phyloP scores from a whole-genome alignment of 768 basidiomycete genomes.

The Pisolithus tinctorius region DNA sequence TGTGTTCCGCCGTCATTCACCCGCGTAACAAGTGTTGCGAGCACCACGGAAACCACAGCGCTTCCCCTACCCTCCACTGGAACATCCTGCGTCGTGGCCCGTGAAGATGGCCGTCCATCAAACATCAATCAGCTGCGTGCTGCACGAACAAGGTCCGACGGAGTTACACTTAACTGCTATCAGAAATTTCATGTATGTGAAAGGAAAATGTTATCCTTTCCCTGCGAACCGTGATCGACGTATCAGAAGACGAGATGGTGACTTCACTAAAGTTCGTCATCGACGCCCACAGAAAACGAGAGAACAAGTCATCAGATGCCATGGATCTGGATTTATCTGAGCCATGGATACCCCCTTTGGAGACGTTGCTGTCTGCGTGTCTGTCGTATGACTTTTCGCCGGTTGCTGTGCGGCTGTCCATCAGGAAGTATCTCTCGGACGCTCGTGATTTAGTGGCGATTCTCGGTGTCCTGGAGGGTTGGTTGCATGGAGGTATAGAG shows the following conservation, averaged over 20 bases:
- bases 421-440: conserved; percentile 34
- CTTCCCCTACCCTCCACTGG: too few relatives aligned
- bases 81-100: too few relatives aligned
- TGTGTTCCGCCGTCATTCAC: too few relatives aligned
- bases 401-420: conserved; percentile 35
- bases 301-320: conserved; percentile 9
- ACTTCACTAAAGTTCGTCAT: conserved; percentile 42
- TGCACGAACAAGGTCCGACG: too few relatives aligned
- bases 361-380: conserved; percentile 31
- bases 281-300: conserved; percentile 26
- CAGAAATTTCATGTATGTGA: background rate
- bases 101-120: too few relatives aligned
- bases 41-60: too few relatives aligned
- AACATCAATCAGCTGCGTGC: too few relatives aligned
- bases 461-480: conserved; percentile 31
- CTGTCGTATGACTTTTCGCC: conserved; percentile 36
- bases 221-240: conserved; percentile 49
- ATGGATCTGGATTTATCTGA: conserved; percentile 33
- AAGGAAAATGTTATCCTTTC: conserved; percentile 42
- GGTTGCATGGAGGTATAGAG: conserved; percentile 31
- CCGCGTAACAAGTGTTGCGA: too few relatives aligned
- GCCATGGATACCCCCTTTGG: conserved; percentile 27
- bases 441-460: conserved; percentile 33
- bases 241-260: conserved; percentile 61
- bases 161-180: too few relatives aligned